phyloP scores from a whole-genome alignment of 2,329 filamentous ascomycete genomes.

The Aulographum hederae region DNA sequence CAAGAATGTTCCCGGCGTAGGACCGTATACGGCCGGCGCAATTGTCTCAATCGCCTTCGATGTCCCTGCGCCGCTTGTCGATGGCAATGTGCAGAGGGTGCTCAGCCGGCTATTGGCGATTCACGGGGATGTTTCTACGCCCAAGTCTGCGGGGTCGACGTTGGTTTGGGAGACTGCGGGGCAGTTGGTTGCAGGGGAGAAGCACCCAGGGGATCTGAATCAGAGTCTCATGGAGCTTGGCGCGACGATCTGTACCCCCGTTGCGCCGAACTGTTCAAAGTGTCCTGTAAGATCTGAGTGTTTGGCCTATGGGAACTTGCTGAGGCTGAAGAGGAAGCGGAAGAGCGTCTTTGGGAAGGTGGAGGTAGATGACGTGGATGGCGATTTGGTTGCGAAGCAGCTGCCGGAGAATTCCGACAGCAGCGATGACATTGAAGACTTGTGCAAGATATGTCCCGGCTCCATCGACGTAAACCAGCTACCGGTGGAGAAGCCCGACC shows the following conservation, averaged over 20 bases:
- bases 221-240: slow-evolving; percentile 49
- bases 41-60: slow-evolving; percentile 46
- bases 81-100: slow-evolving; percentile 44
- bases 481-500: neutral
- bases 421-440: slow-evolving; percentile 3
- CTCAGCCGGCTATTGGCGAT: slow-evolving; percentile 42
- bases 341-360: slow-evolving; percentile 9
- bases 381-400: too few species aligned
- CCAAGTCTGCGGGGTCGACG: slow-evolving; percentile 43
- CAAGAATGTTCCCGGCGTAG: slow-evolving; percentile 38
- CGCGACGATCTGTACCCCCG: slow-evolving; percentile 40
- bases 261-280: slow-evolving; percentile 32
- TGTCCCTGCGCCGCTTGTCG: slow-evolving; percentile 39
- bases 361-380: slow-evolving; percentile 12
- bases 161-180: too few species aligned
- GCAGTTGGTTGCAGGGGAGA: too few species aligned
- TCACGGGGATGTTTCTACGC: slow-evolving; percentile 33
- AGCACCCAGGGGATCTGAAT: too few species aligned
- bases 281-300: slow-evolving; percentile 17
- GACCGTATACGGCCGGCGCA: slow-evolving; percentile 43
- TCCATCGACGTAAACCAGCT: neutral
- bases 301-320: slow-evolving; percentile 14
- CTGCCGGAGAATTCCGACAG: neutral
- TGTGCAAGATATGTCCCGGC: slow-evolving; percentile 2
- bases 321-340: slow-evolving; percentile 7